Conservation (phyloP, 352 stramenopile species). For the Pythium brachiatum region DNA sequence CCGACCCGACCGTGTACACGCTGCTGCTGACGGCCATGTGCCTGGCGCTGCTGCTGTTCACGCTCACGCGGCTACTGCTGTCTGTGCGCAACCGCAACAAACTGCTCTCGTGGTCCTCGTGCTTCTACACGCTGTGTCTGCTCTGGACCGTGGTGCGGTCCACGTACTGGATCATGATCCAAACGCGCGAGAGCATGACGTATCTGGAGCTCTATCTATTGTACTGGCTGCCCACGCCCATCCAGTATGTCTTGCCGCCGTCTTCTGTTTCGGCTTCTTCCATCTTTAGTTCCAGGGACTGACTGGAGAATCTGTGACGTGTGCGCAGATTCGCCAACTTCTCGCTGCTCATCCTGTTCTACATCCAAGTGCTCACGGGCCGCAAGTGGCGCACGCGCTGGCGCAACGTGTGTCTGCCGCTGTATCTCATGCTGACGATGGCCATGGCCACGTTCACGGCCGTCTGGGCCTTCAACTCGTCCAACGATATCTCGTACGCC, state of each 20-base stretch:
- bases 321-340: conserved; percentile 79
- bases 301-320: conserved; percentile 14
- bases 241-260: conserved; percentile 41
- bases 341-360: conserved; percentile 85
- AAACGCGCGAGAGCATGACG: conserved; percentile 65
- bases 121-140: conserved; percentile 77
- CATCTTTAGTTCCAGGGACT: too few species aligned
- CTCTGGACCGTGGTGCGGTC: conserved; percentile 80
- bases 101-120: conserved; percentile 77
- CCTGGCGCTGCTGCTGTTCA: conserved; percentile 66
- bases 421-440: conserved; percentile 80
- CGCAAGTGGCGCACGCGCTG: conserved; percentile 67
- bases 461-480: conserved; percentile 85
- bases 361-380: conserved; percentile 85
- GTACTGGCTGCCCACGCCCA: conserved; percentile 83
- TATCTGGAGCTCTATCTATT: conserved; percentile 85
- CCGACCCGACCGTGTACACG: conserved; percentile 69
- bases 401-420: conserved; percentile 78
- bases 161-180: conserved; percentile 83
- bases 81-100: conserved; percentile 83
- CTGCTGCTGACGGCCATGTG: conserved; percentile 79
- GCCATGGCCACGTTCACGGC: conserved; percentile 83
- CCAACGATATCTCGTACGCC: conserved; percentile 76
- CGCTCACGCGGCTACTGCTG: conserved; percentile 60
- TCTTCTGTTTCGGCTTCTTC: background rate